Evolutionary conservation across 371 early-diverging fungal species (phyloP), one percentile per base, ranked within the genome.

Genomic region (Mortierella sp.): DNA sequence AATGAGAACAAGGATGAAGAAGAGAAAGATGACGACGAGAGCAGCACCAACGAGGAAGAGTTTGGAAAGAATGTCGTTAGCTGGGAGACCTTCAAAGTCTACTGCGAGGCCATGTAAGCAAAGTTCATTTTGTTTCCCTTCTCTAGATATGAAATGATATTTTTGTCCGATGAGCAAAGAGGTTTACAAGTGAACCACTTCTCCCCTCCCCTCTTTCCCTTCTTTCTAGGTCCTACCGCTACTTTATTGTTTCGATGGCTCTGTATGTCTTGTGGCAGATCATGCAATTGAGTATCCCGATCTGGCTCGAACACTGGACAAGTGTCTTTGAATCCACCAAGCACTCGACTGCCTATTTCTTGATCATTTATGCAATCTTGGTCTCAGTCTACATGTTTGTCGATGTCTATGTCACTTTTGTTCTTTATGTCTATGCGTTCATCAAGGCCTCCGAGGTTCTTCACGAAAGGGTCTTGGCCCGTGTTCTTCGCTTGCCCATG

Each of bases 261-360:
- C n/a, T n/a, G n/a, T n/a, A n/a, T n/a, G 29, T 62, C 7, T 1
- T 68, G 3, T 55, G 45, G 30, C 57, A 69, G 15, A 26, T 9
- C 12, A 0, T 26, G 19, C 79, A 73, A 37, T 81, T 86, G 15
- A 21, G 65, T 2, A 64, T 70, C 11, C 84, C 81, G 59, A 48
- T 93, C 18, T 94, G 94, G 92, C 82, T 94, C 23, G 87, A 92
- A 68, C 67, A 9, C n/a, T 68, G 37, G 44, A 62, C 12, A 52
- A 47, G 48, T 68, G 61, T 37, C 56, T 68, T 29, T 37, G 45
- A 7, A 48, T 62, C 25, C 62, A 68, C 62, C 62, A 16, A 47
- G 23, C 0, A 25, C 37, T 14, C 62, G 23, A 7, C 57, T 62
- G 18, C 23, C 62, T 81, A 83, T 48, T 91, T 93, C 63, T 82